Evolutionary conservation across 768 basidiomycete species (phyloP), one percentile per base, ranked within the genome.

Genomic region (Crepidotus variabilis): DNA sequence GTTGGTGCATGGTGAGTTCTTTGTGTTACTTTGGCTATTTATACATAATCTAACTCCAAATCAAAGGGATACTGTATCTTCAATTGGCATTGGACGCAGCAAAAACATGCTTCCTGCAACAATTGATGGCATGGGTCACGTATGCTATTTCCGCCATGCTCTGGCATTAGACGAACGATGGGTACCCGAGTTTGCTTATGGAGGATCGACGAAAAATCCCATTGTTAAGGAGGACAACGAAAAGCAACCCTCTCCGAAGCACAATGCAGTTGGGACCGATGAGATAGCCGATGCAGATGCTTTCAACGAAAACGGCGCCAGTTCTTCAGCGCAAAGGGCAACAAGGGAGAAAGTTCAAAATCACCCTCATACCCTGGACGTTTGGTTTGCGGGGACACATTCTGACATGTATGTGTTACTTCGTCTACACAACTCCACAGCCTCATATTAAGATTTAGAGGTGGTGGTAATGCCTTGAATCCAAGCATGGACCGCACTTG

Each of bases 1-100:
- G 61, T 78, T 5, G 77, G 77, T 11, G 72, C 64, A 32, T 78
- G 77, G 78, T 77, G 48, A 35, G 67, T n/a, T n/a, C n/a, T n/a
- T n/a, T n/a, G n/a, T n/a, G n/a, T n/a, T n/a, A n/a, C n/a, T n/a
- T n/a, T n/a, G n/a, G n/a, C n/a, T n/a, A n/a, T n/a, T n/a, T n/a
- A n/a, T n/a, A n/a, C n/a, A n/a, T n/a, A n/a, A n/a, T n/a, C n/a
- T n/a, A n/a, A n/a, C n/a, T n/a, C n/a, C n/a, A n/a, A n/a, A n/a
- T n/a, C n/a, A n/a, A n/a, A 72, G 71, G 71, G 71, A 72, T 57
- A 72, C 71, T 9, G 70, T 72, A 8, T 71, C 71, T 22, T 71
- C 71, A 0, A 64, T 72, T 46, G 71, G 71, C 0, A 21, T 71
- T 8, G 28, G 56, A 3, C 61, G 69, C 18, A 54, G 55, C 0